A percentile compares a stretch with the other conserved stretches of the same genome.
phyloP scores from a whole-genome alignment of 2,329 filamentous ascomycete species.

The Pseudogymnoascus sp. region DNA sequence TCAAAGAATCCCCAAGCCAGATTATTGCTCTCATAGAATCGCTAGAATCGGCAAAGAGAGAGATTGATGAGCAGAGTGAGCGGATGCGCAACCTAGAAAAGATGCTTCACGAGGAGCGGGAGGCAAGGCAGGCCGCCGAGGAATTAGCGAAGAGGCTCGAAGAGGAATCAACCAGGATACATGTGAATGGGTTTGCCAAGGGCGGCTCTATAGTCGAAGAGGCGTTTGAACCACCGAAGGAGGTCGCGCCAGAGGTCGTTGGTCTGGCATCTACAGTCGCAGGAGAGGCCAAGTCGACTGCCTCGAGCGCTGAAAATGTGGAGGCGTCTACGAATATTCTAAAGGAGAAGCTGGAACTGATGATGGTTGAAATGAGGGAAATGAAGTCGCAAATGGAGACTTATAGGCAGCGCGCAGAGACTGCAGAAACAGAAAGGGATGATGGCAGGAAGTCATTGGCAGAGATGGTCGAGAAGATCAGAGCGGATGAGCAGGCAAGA shows the following conservation, averaged over 20 bases:
- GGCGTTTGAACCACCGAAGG: slow-evolving; percentile 38
- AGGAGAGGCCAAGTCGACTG: slow-evolving; percentile 16
- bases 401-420: slow-evolving; percentile 70
- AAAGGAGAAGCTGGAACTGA: slow-evolving; percentile 65
- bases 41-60: slow-evolving; percentile 72
- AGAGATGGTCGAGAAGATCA: slow-evolving; percentile 80
- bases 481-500: slow-evolving; percentile 54
- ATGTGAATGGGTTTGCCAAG: slow-evolving; percentile 34
- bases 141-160: slow-evolving; percentile 67
- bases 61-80: slow-evolving; percentile 74
- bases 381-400: slow-evolving; percentile 72
- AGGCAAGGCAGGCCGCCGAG: slow-evolving; percentile 76
- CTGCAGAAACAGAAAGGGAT: slow-evolving; percentile 69
- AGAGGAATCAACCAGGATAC: slow-evolving; percentile 43
- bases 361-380: slow-evolving; percentile 72
- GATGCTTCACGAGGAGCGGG: slow-evolving; percentile 68
- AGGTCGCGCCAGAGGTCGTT: slow-evolving; percentile 22
- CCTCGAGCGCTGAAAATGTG: slow-evolving; percentile 24
- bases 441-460: slow-evolving; percentile 66
- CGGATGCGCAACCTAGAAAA: slow-evolving; percentile 76
- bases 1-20: slow-evolving; percentile 56
- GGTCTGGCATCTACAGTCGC: neutral
- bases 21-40: slow-evolving; percentile 80
- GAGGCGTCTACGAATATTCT: slow-evolving; percentile 40
- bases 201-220: slow-evolving; percentile 37